Base-by-base conservation (phyloP, 2,329 filamentous ascomycete genomes). In the Clonostachys rosea region DNA sequence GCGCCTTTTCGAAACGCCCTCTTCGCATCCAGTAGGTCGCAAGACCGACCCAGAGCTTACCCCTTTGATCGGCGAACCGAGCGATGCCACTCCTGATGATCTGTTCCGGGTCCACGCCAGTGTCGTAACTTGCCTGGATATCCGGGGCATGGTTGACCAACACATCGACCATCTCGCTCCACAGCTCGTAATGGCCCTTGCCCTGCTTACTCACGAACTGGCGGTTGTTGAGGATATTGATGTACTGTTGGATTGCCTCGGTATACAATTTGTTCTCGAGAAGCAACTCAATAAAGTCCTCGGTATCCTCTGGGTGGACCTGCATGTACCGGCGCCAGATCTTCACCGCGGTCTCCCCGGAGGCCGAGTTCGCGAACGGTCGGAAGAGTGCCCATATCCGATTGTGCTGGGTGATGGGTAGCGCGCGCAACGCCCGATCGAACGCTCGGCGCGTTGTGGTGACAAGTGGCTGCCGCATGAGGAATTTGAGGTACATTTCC, bases 281-380 rank as follows among this genome's bases (percentile, higher is more conserved):
- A 49, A 99, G 75, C 47, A 97, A 78, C 59, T 95, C 89, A 54
- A 99, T 95, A 57, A 91, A 99, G 54, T 97, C 92, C 63, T 99
- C 94, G 13, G 87, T 83, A 63, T 96, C 89, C 63, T 97, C 94
- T 2, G 94, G 94, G 57, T 96, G 92, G 41, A 96, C 86, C 67
- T 99, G 92, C 81, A 97, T 94, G 66, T 99, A 99, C 49, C 94
- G 81, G 56, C 88, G 81, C 91, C 92, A 99, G 46, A 97, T 88
- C 66, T 87, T 91, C 48, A 97, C 84, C 2, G 92, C 91, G 4
- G 92, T 97, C 50, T 89, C 82, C 39, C 94, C 94, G 3, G 88
- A 89, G 2, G 89, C 91, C 14, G 91, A 95, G 59, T 89, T 91
- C 18, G 91, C 92, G 59, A 99, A 99, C 0, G 88, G 84, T 55